Percentiles rank a stretch among this genome's conserved stretches.
These are phyloP conservation scores for Xylaria polymorpha DNA, from an alignment of 2,329 filamentous ascomycete genomes.

Conservation along the genomic window DNA sequence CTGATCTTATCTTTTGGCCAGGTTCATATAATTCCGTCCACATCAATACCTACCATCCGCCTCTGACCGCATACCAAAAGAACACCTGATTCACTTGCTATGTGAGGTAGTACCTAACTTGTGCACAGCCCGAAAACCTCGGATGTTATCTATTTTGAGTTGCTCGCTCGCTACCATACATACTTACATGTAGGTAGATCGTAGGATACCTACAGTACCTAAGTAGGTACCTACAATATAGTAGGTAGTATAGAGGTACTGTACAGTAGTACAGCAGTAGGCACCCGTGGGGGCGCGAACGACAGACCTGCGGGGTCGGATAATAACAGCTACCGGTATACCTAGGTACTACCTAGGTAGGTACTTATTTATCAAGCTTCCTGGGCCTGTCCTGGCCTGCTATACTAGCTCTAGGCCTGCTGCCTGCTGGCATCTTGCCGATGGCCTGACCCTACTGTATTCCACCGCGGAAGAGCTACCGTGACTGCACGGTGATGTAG, in stretches of 20 bases:
- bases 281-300: constrained; percentile 2
- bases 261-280: no score
- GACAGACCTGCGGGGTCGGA: constrained; percentile 26
- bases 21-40: constrained; percentile 2
- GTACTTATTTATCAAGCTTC: no score
- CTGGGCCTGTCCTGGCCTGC: background rate
- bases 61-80: background rate
- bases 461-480: constrained; percentile 1
- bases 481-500: constrained; percentile 1
- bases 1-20: background rate
- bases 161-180: background rate
- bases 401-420: background rate
- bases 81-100: constrained; percentile 2
- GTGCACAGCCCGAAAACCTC: background rate
- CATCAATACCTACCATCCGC: background rate
- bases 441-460: background rate
- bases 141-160: background rate
- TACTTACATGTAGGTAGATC: background rate
- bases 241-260: background rate
- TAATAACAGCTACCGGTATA: background rate
- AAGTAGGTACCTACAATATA: no score
- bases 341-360: no score
- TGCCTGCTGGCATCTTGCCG: background rate
- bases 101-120: constrained; percentile 12
- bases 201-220: background rate